phyloP scores from a whole-genome alignment of 331 rosid genomes.

The Stylosanthes scabra region DNA sequence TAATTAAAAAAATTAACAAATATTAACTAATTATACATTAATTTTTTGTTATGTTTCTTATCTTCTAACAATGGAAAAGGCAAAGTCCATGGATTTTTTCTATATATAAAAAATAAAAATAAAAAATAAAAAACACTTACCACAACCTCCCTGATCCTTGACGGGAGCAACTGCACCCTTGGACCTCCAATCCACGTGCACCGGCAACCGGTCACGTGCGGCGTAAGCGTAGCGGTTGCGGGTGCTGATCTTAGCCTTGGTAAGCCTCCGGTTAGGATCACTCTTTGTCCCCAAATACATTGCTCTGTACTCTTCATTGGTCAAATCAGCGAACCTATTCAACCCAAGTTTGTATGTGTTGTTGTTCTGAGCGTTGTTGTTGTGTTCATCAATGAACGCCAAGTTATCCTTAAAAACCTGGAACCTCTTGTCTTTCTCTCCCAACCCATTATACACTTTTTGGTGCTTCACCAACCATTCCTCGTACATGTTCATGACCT shows the following conservation, averaged over 20 bases:
- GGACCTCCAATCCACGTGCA: slow-evolving; percentile 79
- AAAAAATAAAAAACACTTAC: slow-evolving; percentile 43
- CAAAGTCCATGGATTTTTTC: not conserved
- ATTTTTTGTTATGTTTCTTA: too few relatives aligned
- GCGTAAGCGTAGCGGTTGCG: slow-evolving; percentile 60
- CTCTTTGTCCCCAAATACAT: slow-evolving; percentile 58
- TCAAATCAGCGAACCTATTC: slow-evolving; percentile 82
- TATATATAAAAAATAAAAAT: too few relatives aligned
- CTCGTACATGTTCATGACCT: slow-evolving; percentile 60
- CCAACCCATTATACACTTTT: slow-evolving; percentile 70
- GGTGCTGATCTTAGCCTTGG: slow-evolving; percentile 55
- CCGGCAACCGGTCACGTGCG: slow-evolving; percentile 59
- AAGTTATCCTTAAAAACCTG: slow-evolving; percentile 75
- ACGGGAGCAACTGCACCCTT: slow-evolving; percentile 69
- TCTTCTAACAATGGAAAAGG: not conserved
- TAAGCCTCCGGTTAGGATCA: slow-evolving; percentile 59
- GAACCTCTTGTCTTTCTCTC: slow-evolving; percentile 70
- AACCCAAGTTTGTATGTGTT: slow-evolving; percentile 71
- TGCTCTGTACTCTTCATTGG: slow-evolving; percentile 73
- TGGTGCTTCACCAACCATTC: slow-evolving; percentile 72
- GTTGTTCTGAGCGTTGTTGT: slow-evolving; percentile 63
- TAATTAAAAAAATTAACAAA: too few relatives aligned
- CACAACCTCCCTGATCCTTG: slow-evolving; percentile 91
- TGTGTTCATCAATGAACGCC: slow-evolving; percentile 71
- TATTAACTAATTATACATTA: too few relatives aligned